Base-by-base conservation (phyloP, 306 rosid species). In the Rosa rugosa region DNA sequence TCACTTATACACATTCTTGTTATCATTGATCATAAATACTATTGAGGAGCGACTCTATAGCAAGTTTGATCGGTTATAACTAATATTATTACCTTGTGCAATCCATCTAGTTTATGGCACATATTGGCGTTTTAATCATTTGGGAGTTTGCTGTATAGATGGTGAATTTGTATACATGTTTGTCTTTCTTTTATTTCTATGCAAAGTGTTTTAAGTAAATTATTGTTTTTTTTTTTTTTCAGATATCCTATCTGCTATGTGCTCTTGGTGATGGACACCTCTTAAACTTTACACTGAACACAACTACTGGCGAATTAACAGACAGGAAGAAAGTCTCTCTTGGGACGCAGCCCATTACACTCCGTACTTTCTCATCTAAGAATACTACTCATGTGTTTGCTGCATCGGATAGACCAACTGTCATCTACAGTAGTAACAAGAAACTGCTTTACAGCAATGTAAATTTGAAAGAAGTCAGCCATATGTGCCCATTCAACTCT, bases 261-360 rank as follows among this genome's bases (percentile, higher is more conserved):
- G 98, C 99, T 71, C 98, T 96, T 54, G 99, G 97, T 64, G 99
- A 96, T 81, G 99, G 99, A 17, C 99, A 96, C 83, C 92, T 96
- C 76, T 87, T 96, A 77, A 96, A 93, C 87, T 96, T 91, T 80
- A 77, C 86, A 83, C 81, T 96, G 85, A 93, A 89, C 92, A 90
- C 88, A 73, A 90, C 80, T 79, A 88, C 93, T 59, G 97, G 99
- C 62, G 97, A 90, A 81, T 85, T 96, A 73, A 82, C 93, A 16
- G 97, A 96, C 82, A 87, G 99, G 90, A 93, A 96, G 75, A 93
- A 96, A 79, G 97, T 96, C 70, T 96, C 99, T 72, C 99, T 96
- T 50, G 99, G 99, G 75, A 96, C 99, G 34, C 99, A 96, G 73
- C 99, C 99, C 51, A 92, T 96, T 75, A 91, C 99, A n/a, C 92